These are phyloP conservation scores for Hypoxylon fragiforme DNA, from an alignment of 495 filamentous ascomycete genomes.

Conservation along the genomic window DNA sequence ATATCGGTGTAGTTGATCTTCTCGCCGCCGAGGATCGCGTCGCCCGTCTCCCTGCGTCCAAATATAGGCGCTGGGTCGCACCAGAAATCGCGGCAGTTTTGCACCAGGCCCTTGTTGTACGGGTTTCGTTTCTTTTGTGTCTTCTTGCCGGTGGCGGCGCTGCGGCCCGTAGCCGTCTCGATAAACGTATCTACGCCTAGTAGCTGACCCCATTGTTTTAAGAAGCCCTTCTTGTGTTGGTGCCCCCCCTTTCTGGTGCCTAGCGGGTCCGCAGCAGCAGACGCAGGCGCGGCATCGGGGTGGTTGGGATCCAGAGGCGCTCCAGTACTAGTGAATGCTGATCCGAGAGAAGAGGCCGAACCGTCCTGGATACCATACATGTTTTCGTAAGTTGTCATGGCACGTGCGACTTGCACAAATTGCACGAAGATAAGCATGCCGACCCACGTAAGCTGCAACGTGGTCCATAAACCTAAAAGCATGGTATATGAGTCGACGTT, in stretches of 20 bases:
- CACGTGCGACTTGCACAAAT: constrained; percentile 84
- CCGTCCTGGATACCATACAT: constrained; percentile 73
- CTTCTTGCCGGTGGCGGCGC: constrained; percentile 51
- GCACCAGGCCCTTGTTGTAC: constrained; percentile 76
- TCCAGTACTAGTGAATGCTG: constrained; percentile 76
- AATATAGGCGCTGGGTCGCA: constrained; percentile 85
- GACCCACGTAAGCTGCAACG: constrained; percentile 87
- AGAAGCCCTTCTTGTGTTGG: constrained; percentile 59
- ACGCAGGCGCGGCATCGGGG: constrained; percentile 42
- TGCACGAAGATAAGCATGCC: constrained; percentile 94
- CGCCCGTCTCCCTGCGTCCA: constrained; percentile 70
- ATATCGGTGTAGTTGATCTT: constrained; percentile 82
- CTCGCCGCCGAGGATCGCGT: constrained; percentile 75
- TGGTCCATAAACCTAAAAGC: constrained; percentile 73
- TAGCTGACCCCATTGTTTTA: constrained; percentile 78
- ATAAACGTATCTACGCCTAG: constrained; percentile 92
- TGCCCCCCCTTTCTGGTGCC: constrained; percentile 50
- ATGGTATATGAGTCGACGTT: constrained; percentile 83
- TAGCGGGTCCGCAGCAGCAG: constrained; percentile 44
- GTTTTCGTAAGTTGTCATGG: constrained; percentile 93
- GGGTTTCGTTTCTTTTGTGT: constrained; percentile 69
- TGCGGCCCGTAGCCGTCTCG: constrained; percentile 69
- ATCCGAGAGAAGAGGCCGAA: constrained; percentile 66
- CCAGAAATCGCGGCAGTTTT: constrained; percentile 97
- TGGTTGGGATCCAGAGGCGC: constrained; percentile 63